phyloP scores from a whole-genome alignment of 2,329 filamentous ascomycete species.

The Ophiosphaerella narmari region DNA sequence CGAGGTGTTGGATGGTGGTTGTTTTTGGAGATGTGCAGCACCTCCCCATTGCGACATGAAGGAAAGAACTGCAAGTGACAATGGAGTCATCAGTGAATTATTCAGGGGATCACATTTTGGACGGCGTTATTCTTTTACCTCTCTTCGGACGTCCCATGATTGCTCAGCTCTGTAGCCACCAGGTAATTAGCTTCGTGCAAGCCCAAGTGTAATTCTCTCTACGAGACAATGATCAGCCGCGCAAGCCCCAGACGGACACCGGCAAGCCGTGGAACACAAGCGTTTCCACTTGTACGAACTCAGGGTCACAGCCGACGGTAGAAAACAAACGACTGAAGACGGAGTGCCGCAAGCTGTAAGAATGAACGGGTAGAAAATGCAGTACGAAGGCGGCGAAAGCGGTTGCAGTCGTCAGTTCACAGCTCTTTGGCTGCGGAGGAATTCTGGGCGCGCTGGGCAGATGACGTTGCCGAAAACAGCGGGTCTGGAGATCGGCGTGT shows the following conservation, averaged over 20 bases:
- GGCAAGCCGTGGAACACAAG: slow-evolving; percentile 18
- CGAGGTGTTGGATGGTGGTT: slow-evolving; percentile 24
- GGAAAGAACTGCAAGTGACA: slow-evolving; percentile 68
- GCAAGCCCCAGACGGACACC: slow-evolving; percentile 37
- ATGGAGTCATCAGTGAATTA: slow-evolving; percentile 30
- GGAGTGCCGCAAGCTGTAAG: slow-evolving; percentile 3
- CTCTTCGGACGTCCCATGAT: slow-evolving; percentile 44
- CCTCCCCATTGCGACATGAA: slow-evolving; percentile 82
- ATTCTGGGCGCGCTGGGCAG: slow-evolving; percentile 11
- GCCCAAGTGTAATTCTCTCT: slow-evolving; percentile 10
- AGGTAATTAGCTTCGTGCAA: slow-evolving; percentile 12
- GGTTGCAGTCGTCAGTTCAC: slow-evolving; percentile 3
- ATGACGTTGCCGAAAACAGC: slow-evolving; percentile 6
- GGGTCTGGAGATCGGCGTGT: background rate
- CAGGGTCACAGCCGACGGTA: slow-evolving; percentile 30
- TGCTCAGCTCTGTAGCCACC: slow-evolving; percentile 10
- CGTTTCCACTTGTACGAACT: background rate
- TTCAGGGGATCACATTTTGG: slow-evolving; percentile 6
- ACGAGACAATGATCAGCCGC: slow-evolving; percentile 24
- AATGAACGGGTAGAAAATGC: slow-evolving; percentile 4
- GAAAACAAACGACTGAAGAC: slow-evolving; percentile 7
- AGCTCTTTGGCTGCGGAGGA: slow-evolving; percentile 2
- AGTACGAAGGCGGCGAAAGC: background rate
- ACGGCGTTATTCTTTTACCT: slow-evolving; percentile 35
- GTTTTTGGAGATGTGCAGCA: slow-evolving; percentile 40